Evolutionary conservation across 225 moss, liverwort and hornwort genomes (phyloP), one percentile per base, ranked within the genome.

Genomic region (Climacium dendroides): DNA sequence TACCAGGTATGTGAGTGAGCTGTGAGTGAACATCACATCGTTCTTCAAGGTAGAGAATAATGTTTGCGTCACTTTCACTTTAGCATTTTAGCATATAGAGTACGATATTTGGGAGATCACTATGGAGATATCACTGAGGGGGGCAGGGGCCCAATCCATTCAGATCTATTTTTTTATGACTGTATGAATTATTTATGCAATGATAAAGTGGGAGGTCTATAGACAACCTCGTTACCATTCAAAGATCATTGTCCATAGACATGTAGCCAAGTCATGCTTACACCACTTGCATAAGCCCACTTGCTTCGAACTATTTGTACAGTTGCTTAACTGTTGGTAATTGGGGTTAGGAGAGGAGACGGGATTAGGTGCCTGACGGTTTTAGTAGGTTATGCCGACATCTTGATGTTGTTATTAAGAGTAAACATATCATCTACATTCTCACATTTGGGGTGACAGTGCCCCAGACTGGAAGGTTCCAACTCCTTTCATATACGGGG

Each of bases 391-490:
- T 32, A 13, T 80, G 80, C 37, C 65, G 47, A 65, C 10, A n/a
- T 34, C 26, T 55, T 14, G 1, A 39, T 71, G 16, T 3, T 28
- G 4, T 10, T 28, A 29, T 47, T 29, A 72, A 10, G 29, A 9
- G n/a, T n/a, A n/a, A n/a, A 45, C 11, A 16, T 39, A 24, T 9
- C 9, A 62, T 37, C 9, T 47, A 39, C 25, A 50, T 55, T 34
- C 5, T 88, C 72, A 43, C 22, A 35, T 47, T 48, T 0, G 77
- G 48, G 70, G 10, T 88, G 74, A 80, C 87, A 96, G 96, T 79
- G 96, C 95, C 43, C 89, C 88, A 45, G 93, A 96, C 37, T 96
- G 93, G 95, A 94, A 96, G 87, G 96, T 95, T 41, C 96, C 95
- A 24, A 96, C 96, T 37, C 93, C 90, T 45, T 98, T 96, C 61